Conservation (phyloP, 176 grass and related monocot species). For the Avena eriantha region DNA sequence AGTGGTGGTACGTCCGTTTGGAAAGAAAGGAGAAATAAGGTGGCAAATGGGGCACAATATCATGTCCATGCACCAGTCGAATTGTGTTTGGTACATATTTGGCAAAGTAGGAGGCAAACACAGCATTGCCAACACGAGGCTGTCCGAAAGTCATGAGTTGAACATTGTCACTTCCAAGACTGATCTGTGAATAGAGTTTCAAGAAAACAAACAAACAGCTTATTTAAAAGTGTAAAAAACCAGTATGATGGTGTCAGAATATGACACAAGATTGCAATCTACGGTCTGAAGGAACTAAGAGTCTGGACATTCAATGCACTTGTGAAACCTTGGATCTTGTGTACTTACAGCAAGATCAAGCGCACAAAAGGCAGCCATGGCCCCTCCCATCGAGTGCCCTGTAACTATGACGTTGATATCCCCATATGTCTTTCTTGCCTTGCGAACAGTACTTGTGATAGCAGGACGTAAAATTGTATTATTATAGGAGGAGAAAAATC, state of each 20-base stretch:
- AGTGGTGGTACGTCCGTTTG: slow-evolving; percentile 64
- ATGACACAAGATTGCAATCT: slow-evolving; percentile 2
- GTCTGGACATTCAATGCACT: background rate
- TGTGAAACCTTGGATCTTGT: slow-evolving; percentile 1
- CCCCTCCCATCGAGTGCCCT: slow-evolving; percentile 78
- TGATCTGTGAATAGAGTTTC: slow-evolving; percentile 50
- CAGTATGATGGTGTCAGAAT: background rate
- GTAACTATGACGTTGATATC: slow-evolving; percentile 55
- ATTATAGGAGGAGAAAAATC: slow-evolving; percentile 73
- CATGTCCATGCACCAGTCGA: slow-evolving; percentile 61
- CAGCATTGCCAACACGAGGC: slow-evolving; percentile 75
- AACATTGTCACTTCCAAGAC: slow-evolving; percentile 49
- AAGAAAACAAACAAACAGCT: slow-evolving; percentile 1
- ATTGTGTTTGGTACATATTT: slow-evolving; percentile 61
- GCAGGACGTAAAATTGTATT: slow-evolving; percentile 58
- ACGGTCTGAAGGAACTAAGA: background rate
- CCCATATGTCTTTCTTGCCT: slow-evolving; percentile 52
- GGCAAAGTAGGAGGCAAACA: slow-evolving; percentile 57
- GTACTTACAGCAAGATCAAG: slow-evolving; percentile 70
- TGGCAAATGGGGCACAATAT: slow-evolving; percentile 78
- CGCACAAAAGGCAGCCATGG: slow-evolving; percentile 69
- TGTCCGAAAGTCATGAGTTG: slow-evolving; percentile 72
- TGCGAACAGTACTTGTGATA: slow-evolving; percentile 57
- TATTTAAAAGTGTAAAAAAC: background rate
- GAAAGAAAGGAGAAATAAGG: slow-evolving; percentile 71